phyloP scores from a whole-genome alignment of 2,329 filamentous ascomycete genomes.

The Pseudogymnoascus verrucosus region DNA sequence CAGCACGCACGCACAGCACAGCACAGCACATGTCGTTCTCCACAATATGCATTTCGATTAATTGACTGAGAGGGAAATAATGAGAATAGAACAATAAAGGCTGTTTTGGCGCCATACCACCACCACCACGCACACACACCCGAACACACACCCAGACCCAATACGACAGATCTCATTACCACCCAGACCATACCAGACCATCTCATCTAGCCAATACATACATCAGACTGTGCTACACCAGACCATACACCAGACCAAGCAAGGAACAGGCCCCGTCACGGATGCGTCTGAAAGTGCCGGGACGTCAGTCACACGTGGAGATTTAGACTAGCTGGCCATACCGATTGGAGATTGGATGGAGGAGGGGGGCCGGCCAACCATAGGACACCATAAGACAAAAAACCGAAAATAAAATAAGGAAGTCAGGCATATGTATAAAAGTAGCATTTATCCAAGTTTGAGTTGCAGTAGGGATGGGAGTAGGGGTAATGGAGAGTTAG shows the following conservation, averaged over 20 bases:
- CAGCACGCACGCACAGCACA: neutral
- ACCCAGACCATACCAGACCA: neutral
- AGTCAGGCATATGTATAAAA: neutral
- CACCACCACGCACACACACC: neutral
- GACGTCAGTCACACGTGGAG: conserved; percentile 1
- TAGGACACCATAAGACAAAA: neutral
- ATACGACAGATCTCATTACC: neutral
- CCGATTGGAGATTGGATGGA: neutral
- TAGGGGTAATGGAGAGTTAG: neutral
- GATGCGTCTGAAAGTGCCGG: neutral
- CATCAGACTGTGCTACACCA: neutral
- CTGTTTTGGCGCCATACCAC: neutral
- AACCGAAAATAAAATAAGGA: neutral
- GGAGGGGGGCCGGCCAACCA: neutral
- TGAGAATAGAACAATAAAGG: neutral
- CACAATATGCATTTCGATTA: neutral
- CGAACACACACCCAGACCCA: neutral
- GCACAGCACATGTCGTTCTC: neutral
- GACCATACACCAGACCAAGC: neutral
- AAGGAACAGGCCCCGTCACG: neutral
- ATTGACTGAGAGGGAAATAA: neutral
- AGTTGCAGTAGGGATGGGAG: neutral
- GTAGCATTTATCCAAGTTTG: neutral
- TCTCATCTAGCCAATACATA: neutral
- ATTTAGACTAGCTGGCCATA: neutral